These are phyloP conservation scores for Acacia crassicarpa DNA, from an alignment of 306 rosid species.

Conservation along the genomic window DNA sequence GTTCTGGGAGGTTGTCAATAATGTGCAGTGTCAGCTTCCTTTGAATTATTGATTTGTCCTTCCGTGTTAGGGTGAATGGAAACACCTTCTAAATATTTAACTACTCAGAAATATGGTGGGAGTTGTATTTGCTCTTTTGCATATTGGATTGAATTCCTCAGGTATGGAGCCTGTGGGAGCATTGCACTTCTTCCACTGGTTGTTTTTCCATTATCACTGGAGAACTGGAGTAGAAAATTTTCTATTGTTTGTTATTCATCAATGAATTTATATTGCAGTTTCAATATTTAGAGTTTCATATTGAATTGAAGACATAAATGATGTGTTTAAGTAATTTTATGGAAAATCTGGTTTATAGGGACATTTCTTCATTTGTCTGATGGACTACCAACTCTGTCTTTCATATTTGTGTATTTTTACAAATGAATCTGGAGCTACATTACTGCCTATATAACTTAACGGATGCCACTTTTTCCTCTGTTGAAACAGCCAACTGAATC, in stretches of 20 bases:
- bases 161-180: background rate
- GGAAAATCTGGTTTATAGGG: background rate
- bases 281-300: background rate
- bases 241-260: background rate
- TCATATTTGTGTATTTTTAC: background rate
- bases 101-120: background rate
- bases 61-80: background rate
- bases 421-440: conserved; percentile 7
- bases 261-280: background rate
- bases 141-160: background rate
- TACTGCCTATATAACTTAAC: conserved; percentile 30
- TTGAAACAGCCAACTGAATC: conserved; percentile 88
- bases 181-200: background rate
- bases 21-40: background rate
- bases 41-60: background rate
- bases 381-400: background rate
- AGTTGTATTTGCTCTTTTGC: background rate
- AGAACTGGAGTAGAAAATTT: background rate
- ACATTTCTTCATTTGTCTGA: background rate
- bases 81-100: background rate
- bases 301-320: background rate
- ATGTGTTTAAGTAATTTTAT: background rate
- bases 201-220: background rate
- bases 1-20: background rate
- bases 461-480: conserved; percentile 34